phyloP scores from a whole-genome alignment of 1,284 basidiomycete genomes.

The Leccinum pachyderme region DNA sequence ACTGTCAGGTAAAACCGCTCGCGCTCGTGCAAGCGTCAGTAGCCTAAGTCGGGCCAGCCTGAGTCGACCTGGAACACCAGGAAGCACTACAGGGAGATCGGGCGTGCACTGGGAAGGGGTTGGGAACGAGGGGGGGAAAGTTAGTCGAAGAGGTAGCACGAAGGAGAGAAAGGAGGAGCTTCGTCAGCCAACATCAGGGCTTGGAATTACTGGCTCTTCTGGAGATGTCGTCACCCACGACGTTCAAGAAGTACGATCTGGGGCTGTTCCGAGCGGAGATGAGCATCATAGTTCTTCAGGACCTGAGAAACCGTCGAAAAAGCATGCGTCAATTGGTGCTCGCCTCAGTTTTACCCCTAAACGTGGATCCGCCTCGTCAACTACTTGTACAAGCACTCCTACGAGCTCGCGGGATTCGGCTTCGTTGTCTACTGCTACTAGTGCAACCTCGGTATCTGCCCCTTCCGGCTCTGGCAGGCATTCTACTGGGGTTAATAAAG shows the following conservation, averaged over 20 bases:
- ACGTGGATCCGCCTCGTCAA: constrained; percentile 85
- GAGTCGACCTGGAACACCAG: constrained; percentile 76
- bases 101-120: constrained; percentile 68
- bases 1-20: constrained; percentile 70
- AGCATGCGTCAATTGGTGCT: constrained; percentile 49
- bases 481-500: constrained; percentile 51
- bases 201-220: constrained; percentile 31
- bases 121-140: constrained; percentile 45
- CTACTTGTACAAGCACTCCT: constrained; percentile 75
- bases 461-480: constrained; percentile 66
- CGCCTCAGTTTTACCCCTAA: constrained; percentile 77
- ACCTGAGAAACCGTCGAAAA: constrained; percentile 66
- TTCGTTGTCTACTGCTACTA: constrained; percentile 72
- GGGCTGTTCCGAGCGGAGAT: constrained; percentile 46
- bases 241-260: constrained; percentile 38
- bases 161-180: constrained; percentile 42
- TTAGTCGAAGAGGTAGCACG: constrained; percentile 49
- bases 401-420: constrained; percentile 83
- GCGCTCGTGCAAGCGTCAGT: constrained; percentile 62
- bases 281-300: constrained; percentile 45
- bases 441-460: constrained; percentile 70
- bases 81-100: constrained; percentile 45
- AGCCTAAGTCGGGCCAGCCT: constrained; percentile 61
- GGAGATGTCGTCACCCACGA: constrained; percentile 38
- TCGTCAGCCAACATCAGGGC: constrained; percentile 34